phyloP scores from a whole-genome alignment of 129 eudicot genomes.

The Artemisia argyi region DNA sequence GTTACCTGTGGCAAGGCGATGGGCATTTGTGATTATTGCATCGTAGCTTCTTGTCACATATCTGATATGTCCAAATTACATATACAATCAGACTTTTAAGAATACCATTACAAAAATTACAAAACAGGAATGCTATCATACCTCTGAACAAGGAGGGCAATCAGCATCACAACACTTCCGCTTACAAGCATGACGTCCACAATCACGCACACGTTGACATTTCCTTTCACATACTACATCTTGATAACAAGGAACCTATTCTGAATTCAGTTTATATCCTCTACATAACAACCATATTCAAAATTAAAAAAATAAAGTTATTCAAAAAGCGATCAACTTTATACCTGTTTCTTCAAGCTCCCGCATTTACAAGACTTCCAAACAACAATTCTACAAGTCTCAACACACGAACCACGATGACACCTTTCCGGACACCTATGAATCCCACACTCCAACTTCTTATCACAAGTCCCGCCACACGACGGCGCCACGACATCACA shows the following conservation, averaged over 20 bases:
- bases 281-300: conserved; percentile 2
- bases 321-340: conserved; percentile 7
- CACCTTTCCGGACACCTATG: conserved; percentile 94
- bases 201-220: conserved; percentile 76
- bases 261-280: conserved; percentile 45
- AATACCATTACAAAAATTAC: conserved; percentile 20
- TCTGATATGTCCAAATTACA: conserved; percentile 38
- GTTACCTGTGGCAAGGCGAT: conserved; percentile 95
- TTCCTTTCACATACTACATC: conserved; percentile 95
- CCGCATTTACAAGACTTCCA: conserved; percentile 88
- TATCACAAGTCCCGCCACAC: conserved; percentile 94
- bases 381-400: conserved; percentile 75
- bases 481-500: conserved; percentile 82
- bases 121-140: conserved; percentile 11
- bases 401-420: conserved; percentile 75
- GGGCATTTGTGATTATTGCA: conserved; percentile 99
- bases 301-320: background rate
- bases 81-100: background rate
- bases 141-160: conserved; percentile 99
- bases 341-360: conserved; percentile 94
- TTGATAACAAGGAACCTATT: conserved; percentile 98
- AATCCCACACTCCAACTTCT: conserved; percentile 70
- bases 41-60: conserved; percentile 93
- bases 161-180: conserved; percentile 95
- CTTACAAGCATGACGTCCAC: conserved; percentile 98